A percentile compares a stretch with the other conserved stretches of the same genome.
These are phyloP conservation scores for Aspergillus calidoustus DNA, from an alignment of 2,329 filamentous ascomycete genomes.

Conservation along the genomic window DNA sequence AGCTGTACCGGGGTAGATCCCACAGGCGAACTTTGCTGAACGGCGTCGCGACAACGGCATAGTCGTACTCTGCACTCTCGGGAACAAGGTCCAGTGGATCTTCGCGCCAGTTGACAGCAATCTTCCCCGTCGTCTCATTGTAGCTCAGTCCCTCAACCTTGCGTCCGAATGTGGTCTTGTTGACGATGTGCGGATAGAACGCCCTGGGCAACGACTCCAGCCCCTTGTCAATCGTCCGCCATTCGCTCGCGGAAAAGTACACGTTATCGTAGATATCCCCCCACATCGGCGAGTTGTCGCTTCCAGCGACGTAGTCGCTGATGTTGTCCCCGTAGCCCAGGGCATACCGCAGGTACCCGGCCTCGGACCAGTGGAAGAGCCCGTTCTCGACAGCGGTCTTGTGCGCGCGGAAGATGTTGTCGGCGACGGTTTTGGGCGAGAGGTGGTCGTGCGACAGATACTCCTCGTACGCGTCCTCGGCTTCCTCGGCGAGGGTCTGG, in stretches of 20 bases:
- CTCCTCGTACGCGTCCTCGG: constrained; percentile 46
- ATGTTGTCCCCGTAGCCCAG: constrained; percentile 59
- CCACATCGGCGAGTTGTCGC: constrained; percentile 53
- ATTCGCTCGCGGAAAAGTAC: constrained; percentile 64
- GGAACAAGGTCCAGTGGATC: constrained; percentile 44
- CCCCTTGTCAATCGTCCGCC: constrained; percentile 68
- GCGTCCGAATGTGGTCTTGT: constrained; percentile 60
- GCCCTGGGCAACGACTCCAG: constrained; percentile 63
- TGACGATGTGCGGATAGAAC: constrained; percentile 65
- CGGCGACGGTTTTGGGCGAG: constrained; percentile 36
- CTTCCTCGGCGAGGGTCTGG: constrained; percentile 40
- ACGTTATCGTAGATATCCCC: constrained; percentile 59
- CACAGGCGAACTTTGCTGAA: constrained; percentile 68
- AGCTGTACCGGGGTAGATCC: constrained; percentile 60
- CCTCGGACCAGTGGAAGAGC: constrained; percentile 68
- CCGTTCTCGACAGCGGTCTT: constrained; percentile 58
- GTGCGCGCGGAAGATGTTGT: constrained; percentile 54
- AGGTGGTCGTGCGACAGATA: constrained; percentile 34
- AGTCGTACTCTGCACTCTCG: constrained; percentile 63
- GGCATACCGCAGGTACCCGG: constrained; percentile 64
- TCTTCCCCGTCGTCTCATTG: constrained; percentile 55
- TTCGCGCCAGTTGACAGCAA: constrained; percentile 63
- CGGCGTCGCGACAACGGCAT: constrained; percentile 67
- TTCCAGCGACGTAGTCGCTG: constrained; percentile 57
- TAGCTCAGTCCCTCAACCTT: constrained; percentile 63